phyloP scores from a whole-genome alignment of 768 basidiomycete species.

The Pholiota molesta region DNA sequence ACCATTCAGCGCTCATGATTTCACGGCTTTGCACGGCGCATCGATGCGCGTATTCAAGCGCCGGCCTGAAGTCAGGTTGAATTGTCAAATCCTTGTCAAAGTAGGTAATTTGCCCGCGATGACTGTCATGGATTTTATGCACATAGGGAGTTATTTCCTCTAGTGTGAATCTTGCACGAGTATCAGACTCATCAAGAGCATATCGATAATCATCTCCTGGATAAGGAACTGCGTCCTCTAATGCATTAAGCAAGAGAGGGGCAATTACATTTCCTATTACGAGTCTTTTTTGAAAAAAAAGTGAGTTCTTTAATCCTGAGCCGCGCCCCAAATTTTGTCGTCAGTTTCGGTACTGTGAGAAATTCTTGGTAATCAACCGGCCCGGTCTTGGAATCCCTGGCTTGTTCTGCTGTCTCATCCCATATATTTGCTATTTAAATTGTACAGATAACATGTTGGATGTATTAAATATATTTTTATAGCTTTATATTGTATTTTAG shows the following conservation, averaged over 20 bases:
- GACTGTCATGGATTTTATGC: neutral
- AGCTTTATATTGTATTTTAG: too few species aligned
- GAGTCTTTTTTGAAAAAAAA: too few species aligned
- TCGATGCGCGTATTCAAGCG: neutral
- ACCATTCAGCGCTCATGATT: neutral
- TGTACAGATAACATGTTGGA: too few species aligned
- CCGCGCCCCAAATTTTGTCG: too few species aligned
- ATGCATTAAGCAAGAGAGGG: neutral
- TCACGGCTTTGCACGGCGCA: neutral
- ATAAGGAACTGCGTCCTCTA: neutral
- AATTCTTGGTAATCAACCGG: too few species aligned
- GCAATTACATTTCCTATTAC: neutral
- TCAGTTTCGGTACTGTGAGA: too few species aligned
- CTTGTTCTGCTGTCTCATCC: too few species aligned
- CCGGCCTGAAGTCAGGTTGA: neutral
- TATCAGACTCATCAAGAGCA: neutral
- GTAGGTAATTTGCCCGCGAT: neutral
- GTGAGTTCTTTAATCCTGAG: too few species aligned
- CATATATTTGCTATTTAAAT: too few species aligned
- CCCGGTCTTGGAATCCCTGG: too few species aligned
- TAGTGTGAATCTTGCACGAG: neutral
- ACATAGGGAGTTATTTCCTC: neutral
- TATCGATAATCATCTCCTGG: neutral
- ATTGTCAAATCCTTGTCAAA: neutral
- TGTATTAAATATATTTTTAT: too few species aligned